A percentile compares a stretch with the other conserved stretches of the same genome.
phyloP scores from a whole-genome alignment of 2,329 filamentous ascomycete species.

The Hypomyces perniciosus region DNA sequence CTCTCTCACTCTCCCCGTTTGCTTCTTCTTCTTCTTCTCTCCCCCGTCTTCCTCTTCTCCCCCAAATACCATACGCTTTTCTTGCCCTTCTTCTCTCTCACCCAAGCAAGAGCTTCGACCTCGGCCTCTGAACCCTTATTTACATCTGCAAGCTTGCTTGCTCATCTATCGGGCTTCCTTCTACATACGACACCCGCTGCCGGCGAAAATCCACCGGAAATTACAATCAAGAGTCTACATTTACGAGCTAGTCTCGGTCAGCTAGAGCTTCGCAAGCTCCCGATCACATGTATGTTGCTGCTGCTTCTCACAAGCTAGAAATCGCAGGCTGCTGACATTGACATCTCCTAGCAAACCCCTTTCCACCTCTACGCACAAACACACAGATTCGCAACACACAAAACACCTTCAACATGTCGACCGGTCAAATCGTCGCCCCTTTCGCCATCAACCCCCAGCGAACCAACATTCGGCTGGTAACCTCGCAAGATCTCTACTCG shows the following conservation, averaged over 20 bases:
- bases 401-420: slow-evolving; percentile 26
- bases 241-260: neutral
- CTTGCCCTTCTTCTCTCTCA: neutral
- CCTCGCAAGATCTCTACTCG: slow-evolving; percentile 45
- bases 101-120: neutral
- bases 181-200: neutral
- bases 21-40: slow-evolving; percentile 5
- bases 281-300: neutral
- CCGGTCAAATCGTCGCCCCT: slow-evolving; percentile 35
- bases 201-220: neutral
- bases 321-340: neutral
- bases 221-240: neutral
- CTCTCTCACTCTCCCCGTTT: neutral
- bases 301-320: neutral
- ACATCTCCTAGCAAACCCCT: neutral
- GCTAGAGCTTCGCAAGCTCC: neutral
- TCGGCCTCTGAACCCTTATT: neutral
- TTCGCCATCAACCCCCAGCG: slow-evolving; percentile 38
- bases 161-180: neutral
- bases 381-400: neutral
- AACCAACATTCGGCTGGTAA: slow-evolving; percentile 16
- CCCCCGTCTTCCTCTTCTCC: slow-evolving; percentile 6
- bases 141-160: too few relatives aligned
- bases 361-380: neutral
- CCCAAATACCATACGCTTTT: neutral